These are phyloP conservation scores for Wallacemonas collosoma DNA, from an alignment of 208 protist species.

Conservation along the genomic window DNA sequence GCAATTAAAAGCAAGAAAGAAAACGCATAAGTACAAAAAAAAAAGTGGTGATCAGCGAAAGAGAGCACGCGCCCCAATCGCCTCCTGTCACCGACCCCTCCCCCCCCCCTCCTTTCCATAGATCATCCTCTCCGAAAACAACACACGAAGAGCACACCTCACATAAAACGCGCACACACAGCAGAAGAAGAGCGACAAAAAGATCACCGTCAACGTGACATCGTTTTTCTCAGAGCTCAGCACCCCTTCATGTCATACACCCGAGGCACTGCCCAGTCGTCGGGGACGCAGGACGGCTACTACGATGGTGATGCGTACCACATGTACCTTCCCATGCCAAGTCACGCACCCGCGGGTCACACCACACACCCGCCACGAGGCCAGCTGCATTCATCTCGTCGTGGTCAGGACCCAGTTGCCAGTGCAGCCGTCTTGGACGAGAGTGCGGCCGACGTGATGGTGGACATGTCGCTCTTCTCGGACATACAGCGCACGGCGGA, in stretches of 20 bases:
- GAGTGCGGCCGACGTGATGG: not conserved
- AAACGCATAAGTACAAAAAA: no score
- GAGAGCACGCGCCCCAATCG: no score
- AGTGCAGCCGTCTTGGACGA: not conserved
- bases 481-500: conserved; percentile 46
- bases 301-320: conserved; percentile 8
- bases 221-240: not conserved
- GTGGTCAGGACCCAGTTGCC: not conserved
- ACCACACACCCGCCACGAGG: not conserved
- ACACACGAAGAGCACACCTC: no score
- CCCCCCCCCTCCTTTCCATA: no score
- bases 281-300: not conserved
- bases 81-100: no score
- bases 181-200: no score
- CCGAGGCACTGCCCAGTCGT: not conserved
- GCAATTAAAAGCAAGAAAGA: no score
- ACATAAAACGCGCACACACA: not conserved
- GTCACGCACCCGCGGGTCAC: not conserved
- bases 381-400: not conserved
- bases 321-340: not conserved
- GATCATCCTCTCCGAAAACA: no score
- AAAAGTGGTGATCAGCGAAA: no score
- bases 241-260: not conserved
- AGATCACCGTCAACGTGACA: no score
- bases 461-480: conserved; percentile 26